phyloP scores from a whole-genome alignment of 345 rosid species.

The Camelina sativa region DNA sequence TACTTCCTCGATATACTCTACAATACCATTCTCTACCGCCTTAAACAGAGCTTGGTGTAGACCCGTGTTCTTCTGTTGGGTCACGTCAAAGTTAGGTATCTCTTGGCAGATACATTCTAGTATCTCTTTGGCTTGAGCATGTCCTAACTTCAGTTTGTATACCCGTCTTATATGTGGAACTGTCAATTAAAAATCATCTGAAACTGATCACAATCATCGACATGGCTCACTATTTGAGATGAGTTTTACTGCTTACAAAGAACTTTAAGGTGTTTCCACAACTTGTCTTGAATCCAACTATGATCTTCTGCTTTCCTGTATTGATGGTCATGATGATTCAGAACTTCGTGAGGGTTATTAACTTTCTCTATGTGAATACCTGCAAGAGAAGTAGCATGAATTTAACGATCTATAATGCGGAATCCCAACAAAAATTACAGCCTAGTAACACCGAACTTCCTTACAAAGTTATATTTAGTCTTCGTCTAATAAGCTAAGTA shows the following conservation, averaged over 20 bases:
- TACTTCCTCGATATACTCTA: conserved; percentile 62
- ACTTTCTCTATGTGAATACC: conserved; percentile 39
- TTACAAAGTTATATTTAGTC: background rate
- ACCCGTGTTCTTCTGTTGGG: conserved; percentile 45
- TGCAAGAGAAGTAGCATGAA: conserved; percentile 1
- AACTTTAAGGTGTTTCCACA: conserved; percentile 36
- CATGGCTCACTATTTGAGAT: background rate
- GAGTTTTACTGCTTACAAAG: conserved; percentile 41
- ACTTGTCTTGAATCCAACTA: conserved; percentile 12
- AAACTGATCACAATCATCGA: conserved; percentile 4
- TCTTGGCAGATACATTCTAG: conserved; percentile 55
- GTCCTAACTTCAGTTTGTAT: conserved; percentile 60
- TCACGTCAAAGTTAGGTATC: conserved; percentile 46
- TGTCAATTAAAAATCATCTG: conserved; percentile 28
- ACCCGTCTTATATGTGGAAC: conserved; percentile 54
- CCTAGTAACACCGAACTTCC: background rate
- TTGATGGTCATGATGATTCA: conserved; percentile 22
- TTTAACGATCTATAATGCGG: background rate
- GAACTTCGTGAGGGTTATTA: conserved; percentile 25
- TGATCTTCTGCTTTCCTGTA: conserved; percentile 28
- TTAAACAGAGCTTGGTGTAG: conserved; percentile 53
- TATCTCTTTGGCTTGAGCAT: conserved; percentile 57
- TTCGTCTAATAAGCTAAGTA: conserved; percentile 4
- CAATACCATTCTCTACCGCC: conserved; percentile 65
- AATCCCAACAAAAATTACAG: background rate